Percentiles rank a stretch among this genome's conserved stretches.
Evolutionary conservation across 2,329 filamentous ascomycete genomes (phyloP).

Genomic region (Botryosphaeria dothidea): DNA sequence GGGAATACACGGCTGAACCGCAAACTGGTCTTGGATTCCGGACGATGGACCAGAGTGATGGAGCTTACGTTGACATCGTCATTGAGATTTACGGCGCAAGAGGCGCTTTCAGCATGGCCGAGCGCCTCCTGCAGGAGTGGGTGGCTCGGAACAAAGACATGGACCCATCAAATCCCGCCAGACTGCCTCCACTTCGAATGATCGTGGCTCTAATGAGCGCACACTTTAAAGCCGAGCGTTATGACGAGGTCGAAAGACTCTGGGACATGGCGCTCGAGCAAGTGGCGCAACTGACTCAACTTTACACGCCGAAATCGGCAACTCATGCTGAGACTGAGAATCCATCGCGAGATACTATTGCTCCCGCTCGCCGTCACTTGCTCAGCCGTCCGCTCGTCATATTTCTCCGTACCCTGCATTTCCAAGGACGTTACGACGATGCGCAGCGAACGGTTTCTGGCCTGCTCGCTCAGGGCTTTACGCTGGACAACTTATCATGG

Average conservation of each 20-base stretch:
- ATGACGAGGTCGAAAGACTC: slow-evolving; percentile 62
- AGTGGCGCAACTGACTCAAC: slow-evolving; percentile 38
- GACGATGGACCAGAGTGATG: slow-evolving; percentile 43
- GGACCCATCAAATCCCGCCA: slow-evolving; percentile 40
- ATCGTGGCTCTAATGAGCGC: slow-evolving; percentile 69
- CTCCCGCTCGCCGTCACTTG: slow-evolving; percentile 47
- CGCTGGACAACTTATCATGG: slow-evolving; percentile 76
- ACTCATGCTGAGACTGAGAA: slow-evolving; percentile 26
- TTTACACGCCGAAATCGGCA: neutral
- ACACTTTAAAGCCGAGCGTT: slow-evolving; percentile 59
- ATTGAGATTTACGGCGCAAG: slow-evolving; percentile 56
- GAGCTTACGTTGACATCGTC: slow-evolving; percentile 56
- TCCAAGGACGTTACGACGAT: slow-evolving; percentile 49
- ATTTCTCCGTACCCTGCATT: slow-evolving; percentile 55
- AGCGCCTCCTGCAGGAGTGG: slow-evolving; percentile 60
- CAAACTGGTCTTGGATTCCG: slow-evolving; percentile 28
- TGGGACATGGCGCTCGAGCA: slow-evolving; percentile 61
- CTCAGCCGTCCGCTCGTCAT: slow-evolving; percentile 51
- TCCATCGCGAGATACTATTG: neutral
- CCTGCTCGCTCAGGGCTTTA: slow-evolving; percentile 68
- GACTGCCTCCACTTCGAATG: slow-evolving; percentile 55
- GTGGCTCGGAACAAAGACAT: slow-evolving; percentile 41
- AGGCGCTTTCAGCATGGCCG: slow-evolving; percentile 38
- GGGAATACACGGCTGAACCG: slow-evolving; percentile 30
- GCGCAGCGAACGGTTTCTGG: slow-evolving; percentile 50